Evolutionary conservation across 1,284 basidiomycete species (phyloP).

Genomic region (Ceraceosorus guamensis): DNA sequence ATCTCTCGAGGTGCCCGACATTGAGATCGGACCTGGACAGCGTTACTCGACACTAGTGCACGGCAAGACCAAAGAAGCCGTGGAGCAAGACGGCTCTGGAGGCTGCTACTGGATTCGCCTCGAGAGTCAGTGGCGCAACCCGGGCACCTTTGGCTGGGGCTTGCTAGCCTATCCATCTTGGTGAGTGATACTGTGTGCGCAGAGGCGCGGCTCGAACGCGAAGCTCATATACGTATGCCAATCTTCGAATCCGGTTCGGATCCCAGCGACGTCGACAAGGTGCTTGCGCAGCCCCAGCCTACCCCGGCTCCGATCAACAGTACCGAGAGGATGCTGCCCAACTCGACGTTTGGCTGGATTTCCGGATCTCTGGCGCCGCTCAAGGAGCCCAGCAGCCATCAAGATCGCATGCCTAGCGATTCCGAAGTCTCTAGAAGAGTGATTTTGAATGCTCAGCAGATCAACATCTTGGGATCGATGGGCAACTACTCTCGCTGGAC

Average conservation of each 20-base stretch:
- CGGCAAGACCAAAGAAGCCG: conserved; percentile 9
- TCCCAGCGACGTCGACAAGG: background rate
- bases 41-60: conserved; percentile 26
- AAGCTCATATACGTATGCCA: too few species aligned
- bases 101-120: conserved; percentile 29
- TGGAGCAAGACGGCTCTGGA: conserved; percentile 13
- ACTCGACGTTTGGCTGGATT: conserved; percentile 24
- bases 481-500: conserved; percentile 11
- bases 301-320: background rate
- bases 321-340: conserved; percentile 9
- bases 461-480: too few species aligned
- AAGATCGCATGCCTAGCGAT: conserved; percentile 1
- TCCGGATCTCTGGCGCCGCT: conserved; percentile 11
- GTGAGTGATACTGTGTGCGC: too few species aligned
- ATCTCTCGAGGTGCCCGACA: conserved; percentile 2
- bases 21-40: conserved; percentile 32
- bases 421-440: conserved; percentile 20
- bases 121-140: conserved; percentile 21
- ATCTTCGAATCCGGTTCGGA: too few species aligned
- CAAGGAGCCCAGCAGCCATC: conserved; percentile 4
- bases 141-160: conserved; percentile 9
- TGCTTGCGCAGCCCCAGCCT: background rate
- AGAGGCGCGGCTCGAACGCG: too few species aligned
- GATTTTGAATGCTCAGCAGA: conserved; percentile 24
- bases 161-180: conserved; percentile 10